Evolutionary conservation across 139 green algal species (phyloP).

Genomic region (Gonium pectorale): DNA sequence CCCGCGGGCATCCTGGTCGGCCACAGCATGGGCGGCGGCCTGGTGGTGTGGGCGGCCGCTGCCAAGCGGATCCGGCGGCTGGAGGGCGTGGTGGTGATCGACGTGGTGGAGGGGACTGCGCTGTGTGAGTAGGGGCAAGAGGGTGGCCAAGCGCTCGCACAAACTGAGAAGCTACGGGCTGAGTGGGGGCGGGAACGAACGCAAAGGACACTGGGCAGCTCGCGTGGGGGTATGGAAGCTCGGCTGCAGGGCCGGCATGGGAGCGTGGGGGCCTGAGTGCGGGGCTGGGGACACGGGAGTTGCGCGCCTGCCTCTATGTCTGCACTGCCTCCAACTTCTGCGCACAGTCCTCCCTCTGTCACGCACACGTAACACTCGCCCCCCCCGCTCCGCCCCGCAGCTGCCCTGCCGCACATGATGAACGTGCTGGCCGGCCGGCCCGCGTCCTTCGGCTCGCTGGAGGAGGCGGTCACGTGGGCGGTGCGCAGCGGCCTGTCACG

Average conservation of each 20-base stretch:
- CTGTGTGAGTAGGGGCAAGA: constrained; percentile 60
- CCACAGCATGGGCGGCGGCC: constrained; percentile 91
- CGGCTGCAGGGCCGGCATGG: too few relatives aligned
- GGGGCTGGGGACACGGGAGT: too few relatives aligned
- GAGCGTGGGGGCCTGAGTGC: too few relatives aligned
- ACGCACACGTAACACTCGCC: not conserved
- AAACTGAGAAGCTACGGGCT: too few relatives aligned
- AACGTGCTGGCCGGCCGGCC: constrained; percentile 73
- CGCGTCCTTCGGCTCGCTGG: constrained; percentile 63
- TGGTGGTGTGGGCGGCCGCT: constrained; percentile 77
- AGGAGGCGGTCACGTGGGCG: constrained; percentile 77
- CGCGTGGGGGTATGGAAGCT: too few relatives aligned
- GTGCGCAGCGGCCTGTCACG: constrained; percentile 61
- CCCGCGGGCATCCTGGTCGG: constrained; percentile 80
- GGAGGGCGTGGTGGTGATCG: constrained; percentile 89
- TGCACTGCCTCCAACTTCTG: too few relatives aligned
- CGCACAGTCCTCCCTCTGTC: too few relatives aligned
- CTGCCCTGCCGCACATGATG: constrained; percentile 84
- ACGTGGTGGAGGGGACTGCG: constrained; percentile 94
- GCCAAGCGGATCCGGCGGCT: constrained; percentile 66
- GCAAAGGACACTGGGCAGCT: too few relatives aligned
- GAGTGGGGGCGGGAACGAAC: too few relatives aligned
- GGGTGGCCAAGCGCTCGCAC: too few relatives aligned
- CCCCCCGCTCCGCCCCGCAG: constrained; percentile 47
- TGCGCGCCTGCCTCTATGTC: too few relatives aligned